Conservation (phyloP, 1,284 basidiomycete genomes). For the Marasmius oreades region DNA sequence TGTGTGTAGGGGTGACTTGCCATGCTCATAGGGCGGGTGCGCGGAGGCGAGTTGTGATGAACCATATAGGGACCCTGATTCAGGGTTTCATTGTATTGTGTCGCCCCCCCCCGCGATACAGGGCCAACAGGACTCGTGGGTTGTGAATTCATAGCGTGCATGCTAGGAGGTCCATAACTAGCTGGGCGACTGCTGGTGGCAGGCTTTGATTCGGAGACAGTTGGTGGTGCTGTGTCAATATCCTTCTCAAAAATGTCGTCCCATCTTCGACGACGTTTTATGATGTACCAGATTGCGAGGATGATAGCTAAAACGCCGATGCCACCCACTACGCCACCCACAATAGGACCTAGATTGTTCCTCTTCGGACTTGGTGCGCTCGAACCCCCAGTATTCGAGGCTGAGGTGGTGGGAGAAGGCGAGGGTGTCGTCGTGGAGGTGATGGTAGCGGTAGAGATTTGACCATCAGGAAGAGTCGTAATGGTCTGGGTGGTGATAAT, state of each 20-base stretch:
- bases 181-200: not conserved
- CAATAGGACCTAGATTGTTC: constrained; percentile 40
- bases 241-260: constrained; percentile 49
- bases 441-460: constrained; percentile 26
- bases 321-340: constrained; percentile 52
- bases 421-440: constrained; percentile 25
- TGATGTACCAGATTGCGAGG: constrained; percentile 44
- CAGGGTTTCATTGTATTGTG: not conserved
- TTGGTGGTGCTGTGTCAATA: not conserved
- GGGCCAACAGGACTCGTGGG: not conserved
- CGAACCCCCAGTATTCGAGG: constrained; percentile 11
- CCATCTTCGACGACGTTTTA: constrained; percentile 43
- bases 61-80: not conserved
- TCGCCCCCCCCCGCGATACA: not conserved
- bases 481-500: constrained; percentile 17
- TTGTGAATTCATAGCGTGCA: not conserved
- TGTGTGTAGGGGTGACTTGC: not conserved
- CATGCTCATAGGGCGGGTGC: not conserved
- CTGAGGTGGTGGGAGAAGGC: constrained; percentile 11
- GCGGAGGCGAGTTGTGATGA: not conserved
- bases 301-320: constrained; percentile 43
- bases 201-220: not conserved
- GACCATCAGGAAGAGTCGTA: constrained; percentile 32
- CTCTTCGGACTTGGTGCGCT: not conserved
- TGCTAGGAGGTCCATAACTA: not conserved